A percentile compares a stretch with the other conserved stretches of the same genome.
Evolutionary conservation across 1,284 basidiomycete species (phyloP).

Genomic region (Athelia psychrophila): DNA sequence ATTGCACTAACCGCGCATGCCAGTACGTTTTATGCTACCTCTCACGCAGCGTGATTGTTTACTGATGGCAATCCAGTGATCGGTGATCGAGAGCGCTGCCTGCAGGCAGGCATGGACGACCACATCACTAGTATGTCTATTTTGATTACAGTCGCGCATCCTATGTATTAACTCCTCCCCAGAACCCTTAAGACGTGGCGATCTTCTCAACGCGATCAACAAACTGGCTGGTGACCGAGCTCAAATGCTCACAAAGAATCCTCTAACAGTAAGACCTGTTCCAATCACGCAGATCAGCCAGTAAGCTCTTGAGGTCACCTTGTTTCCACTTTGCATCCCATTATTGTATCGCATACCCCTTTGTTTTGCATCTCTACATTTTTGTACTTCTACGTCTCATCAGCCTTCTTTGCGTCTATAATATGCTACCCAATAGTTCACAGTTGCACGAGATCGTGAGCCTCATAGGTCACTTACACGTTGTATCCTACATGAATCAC

Average conservation of each 20-base stretch:
- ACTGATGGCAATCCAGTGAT: constrained; percentile 65
- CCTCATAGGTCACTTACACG: background rate
- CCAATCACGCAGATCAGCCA: background rate
- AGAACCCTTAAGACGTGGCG: constrained; percentile 76
- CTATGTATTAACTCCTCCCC: constrained; percentile 13
- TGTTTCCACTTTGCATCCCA: background rate
- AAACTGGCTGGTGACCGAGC: constrained; percentile 57
- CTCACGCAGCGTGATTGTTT: constrained; percentile 5
- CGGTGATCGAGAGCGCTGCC: constrained; percentile 90
- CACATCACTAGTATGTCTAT: constrained; percentile 69
- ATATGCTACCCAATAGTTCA: no score
- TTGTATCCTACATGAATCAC: background rate
- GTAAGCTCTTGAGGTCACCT: no score
- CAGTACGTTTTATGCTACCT: constrained; percentile 47
- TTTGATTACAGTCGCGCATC: background rate
- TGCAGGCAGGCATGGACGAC: constrained; percentile 87
- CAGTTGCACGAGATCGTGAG: no score
- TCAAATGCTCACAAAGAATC: constrained; percentile 10
- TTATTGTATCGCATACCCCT: background rate
- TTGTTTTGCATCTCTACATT: no score
- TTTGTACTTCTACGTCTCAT: no score
- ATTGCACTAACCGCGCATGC: constrained; percentile 94
- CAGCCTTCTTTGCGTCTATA: no score
- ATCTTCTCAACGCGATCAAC: constrained; percentile 75
- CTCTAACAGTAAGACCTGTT: background rate